phyloP scores from a whole-genome alignment of 2,329 filamentous ascomycete genomes.

The Pezicula carpinea region DNA sequence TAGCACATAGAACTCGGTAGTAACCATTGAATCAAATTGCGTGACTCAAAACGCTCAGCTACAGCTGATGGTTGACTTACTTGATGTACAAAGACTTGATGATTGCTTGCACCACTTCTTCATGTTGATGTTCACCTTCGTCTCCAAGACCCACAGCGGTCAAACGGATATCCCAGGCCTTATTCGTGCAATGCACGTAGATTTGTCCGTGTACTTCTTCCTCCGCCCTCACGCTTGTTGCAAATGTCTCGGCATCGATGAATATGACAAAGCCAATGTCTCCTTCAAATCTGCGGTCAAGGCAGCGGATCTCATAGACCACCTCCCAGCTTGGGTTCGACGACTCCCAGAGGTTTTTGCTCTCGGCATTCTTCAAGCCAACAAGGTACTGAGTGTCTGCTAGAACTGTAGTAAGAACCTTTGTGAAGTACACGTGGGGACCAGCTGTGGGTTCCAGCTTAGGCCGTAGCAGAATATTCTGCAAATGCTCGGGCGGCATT shows the following conservation, averaged over 20 bases:
- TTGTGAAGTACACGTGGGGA: slow-evolving; percentile 17
- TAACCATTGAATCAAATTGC: neutral
- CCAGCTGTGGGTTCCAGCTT: neutral
- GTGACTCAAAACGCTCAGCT: neutral
- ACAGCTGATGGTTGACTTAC: slow-evolving; percentile 16
- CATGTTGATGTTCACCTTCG: slow-evolving; percentile 11
- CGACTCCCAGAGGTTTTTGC: slow-evolving; percentile 18
- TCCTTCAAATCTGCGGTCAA: slow-evolving; percentile 7
- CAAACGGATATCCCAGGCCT: slow-evolving; percentile 27
- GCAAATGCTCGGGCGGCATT: neutral
- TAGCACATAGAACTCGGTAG: slow-evolving; percentile 1
- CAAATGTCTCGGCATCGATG: slow-evolving; percentile 25
- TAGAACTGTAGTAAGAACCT: slow-evolving; percentile 19
- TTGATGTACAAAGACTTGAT: slow-evolving; percentile 20
- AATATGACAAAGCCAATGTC: slow-evolving; percentile 18
- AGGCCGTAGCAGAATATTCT: neutral
- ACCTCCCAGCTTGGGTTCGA: slow-evolving; percentile 13
- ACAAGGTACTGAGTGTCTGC: slow-evolving; percentile 20
- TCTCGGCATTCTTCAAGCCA: slow-evolving; percentile 16
- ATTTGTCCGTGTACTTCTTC: slow-evolving; percentile 15
- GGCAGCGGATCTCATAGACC: slow-evolving; percentile 22
- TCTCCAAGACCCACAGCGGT: slow-evolving; percentile 12
- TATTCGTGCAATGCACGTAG: slow-evolving; percentile 24
- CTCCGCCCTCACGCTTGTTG: slow-evolving; percentile 9
- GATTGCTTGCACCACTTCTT: slow-evolving; percentile 12